Conservation (phyloP, 2,329 filamentous ascomycete species). For the Lasiodiplodia theobromae region DNA sequence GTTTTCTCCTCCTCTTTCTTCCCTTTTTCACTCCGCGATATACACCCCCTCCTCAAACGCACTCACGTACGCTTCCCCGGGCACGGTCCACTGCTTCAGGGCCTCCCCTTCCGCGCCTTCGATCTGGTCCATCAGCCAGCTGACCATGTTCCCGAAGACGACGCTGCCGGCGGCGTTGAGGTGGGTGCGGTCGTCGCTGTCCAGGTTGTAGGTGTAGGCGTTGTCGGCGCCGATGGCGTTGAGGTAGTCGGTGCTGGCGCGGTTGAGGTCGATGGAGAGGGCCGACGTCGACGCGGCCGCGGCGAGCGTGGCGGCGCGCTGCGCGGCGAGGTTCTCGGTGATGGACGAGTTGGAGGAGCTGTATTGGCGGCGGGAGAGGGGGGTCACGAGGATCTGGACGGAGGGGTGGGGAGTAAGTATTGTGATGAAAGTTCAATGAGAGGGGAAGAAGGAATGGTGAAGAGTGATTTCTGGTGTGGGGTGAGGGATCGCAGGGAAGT, state of each 20-base stretch:
- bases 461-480: no score
- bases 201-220: conserved; percentile 21
- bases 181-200: conserved; percentile 20
- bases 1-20: background rate
- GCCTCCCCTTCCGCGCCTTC: background rate
- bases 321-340: conserved; percentile 19
- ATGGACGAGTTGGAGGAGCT: background rate
- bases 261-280: conserved; percentile 24
- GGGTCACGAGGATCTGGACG: conserved; percentile 27
- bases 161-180: conserved; percentile 23
- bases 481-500: background rate
- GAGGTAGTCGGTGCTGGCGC: conserved; percentile 20
- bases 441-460: background rate
- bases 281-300: background rate
- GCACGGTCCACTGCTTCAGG: conserved; percentile 6
- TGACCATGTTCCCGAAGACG: conserved; percentile 27
- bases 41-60: conserved; percentile 15
- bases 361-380: conserved; percentile 26
- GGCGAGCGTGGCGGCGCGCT: conserved; percentile 22
- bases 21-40: background rate
- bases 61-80: background rate
- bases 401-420: background rate
- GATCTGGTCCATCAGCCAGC: conserved; percentile 24
- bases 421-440: no score
- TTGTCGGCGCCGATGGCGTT: conserved; percentile 23